Evolutionary conservation across 495 filamentous ascomycete species (phyloP).

Genomic region (Neurospora discreta): DNA sequence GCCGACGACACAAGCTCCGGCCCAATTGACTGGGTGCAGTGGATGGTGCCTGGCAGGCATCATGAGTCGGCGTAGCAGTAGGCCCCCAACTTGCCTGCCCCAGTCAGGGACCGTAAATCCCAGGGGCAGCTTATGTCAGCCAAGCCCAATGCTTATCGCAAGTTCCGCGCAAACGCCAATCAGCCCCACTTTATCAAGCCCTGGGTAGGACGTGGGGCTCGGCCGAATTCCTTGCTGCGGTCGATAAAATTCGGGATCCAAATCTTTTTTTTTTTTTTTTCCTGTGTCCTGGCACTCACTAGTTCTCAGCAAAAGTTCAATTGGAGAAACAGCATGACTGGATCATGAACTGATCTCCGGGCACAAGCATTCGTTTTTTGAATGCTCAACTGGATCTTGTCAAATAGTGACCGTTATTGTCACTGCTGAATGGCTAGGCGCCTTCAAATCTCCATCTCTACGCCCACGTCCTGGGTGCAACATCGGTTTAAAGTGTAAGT

Average conservation of each 20-base stretch:
- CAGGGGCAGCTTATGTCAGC: not conserved
- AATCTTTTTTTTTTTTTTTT: not conserved
- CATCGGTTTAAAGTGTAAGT: slow-evolving; percentile 19
- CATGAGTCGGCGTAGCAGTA: not conserved
- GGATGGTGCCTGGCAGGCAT: not conserved
- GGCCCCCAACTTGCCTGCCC: not conserved
- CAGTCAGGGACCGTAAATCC: not conserved
- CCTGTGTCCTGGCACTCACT: too few species aligned
- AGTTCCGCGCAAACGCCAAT: not conserved
- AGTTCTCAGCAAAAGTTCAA: not conserved
- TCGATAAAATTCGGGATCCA: not conserved
- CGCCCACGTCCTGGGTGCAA: slow-evolving; percentile 8
- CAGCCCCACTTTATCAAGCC: not conserved
- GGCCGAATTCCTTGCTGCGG: not conserved
- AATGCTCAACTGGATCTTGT: not conserved
- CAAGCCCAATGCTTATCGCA: not conserved
- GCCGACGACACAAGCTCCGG: not conserved
- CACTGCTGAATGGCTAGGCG: not conserved
- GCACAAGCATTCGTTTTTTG: not conserved
- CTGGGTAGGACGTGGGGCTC: not conserved
- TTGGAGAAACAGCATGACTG: not conserved
- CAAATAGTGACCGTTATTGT: not conserved
- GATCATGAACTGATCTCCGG: not conserved
- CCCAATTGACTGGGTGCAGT: not conserved
- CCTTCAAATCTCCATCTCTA: not conserved